A percentile compares a stretch with the other conserved stretches of the same genome.
These are phyloP conservation scores for Buddleja alternifolia DNA, from an alignment of 257 asterid species.

Conservation along the genomic window DNA sequence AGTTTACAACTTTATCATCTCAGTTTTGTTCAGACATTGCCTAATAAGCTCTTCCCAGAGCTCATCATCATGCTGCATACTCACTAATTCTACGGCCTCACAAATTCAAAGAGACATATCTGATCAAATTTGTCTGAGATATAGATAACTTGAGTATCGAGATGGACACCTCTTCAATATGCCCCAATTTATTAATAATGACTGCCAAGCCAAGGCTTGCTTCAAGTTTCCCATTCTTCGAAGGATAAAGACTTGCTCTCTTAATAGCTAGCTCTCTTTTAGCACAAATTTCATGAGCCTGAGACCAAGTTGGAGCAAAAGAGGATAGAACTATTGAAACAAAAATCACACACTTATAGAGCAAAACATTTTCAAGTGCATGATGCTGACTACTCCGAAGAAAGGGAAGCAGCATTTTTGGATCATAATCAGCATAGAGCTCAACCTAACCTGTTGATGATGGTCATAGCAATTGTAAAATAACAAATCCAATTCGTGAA, in stretches of 20 bases:
- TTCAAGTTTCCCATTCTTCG: constrained; percentile 98
- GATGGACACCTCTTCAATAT: constrained; percentile 79
- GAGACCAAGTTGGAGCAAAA: constrained; percentile 33
- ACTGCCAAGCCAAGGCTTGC: constrained; percentile 92
- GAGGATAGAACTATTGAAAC: constrained; percentile 10
- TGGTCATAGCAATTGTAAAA: constrained; percentile 5
- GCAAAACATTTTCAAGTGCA: constrained; percentile 84
- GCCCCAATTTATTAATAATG: constrained; percentile 83
- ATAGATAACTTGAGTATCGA: constrained; percentile 27
- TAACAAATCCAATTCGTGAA: background rate
- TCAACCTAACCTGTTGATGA: constrained; percentile 89
- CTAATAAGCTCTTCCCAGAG: constrained; percentile 97
- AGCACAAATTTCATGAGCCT: constrained; percentile 95
- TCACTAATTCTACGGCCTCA: too few species aligned
- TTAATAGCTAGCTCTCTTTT: constrained; percentile 63
- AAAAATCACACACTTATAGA: constrained; percentile 15
- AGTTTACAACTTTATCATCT: constrained; percentile 71
- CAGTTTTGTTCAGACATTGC: constrained; percentile 92
- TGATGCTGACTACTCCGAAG: constrained; percentile 98
- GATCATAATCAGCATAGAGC: constrained; percentile 90
- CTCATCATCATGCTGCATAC: constrained; percentile 94
- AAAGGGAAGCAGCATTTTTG: constrained; percentile 90
- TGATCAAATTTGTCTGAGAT: constrained; percentile 19
- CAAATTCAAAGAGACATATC: constrained; percentile 66
- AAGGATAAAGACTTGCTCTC: constrained; percentile 93